Evolutionary conservation across 495 filamentous ascomycete species (phyloP), one percentile per base, ranked within the genome.

Genomic region (Hypoxylon crocopeplum): DNA sequence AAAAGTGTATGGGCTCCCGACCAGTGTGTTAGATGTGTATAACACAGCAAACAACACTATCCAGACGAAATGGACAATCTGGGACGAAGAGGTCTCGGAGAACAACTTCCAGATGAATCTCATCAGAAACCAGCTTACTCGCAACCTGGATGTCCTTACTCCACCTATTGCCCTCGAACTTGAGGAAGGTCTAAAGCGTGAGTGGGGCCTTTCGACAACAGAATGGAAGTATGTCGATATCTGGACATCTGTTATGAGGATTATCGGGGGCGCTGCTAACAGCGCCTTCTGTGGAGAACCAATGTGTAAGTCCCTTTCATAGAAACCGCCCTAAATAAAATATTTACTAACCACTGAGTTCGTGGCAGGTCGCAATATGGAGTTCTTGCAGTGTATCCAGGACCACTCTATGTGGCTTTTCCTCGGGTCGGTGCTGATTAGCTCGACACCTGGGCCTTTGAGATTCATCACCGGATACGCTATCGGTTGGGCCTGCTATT

Each of bases 361-460:
- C 13, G 13, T 17, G 2, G 12, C 16, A 53, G 49, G 49, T 15
- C 49, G 50, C 8, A 19, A 54, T 19, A 34, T 30, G 7, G 8
- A 40, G 7, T 45, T 54, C 24, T 16, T 45, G 13, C 4, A 30
- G 17, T 7, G 38, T 1, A 16, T 54, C n/a, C 38, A 22, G 15
- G 50, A 54, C 16, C 50, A 54, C 21, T 16, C 37, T 8, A 45
- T 54, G 50, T 27, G 2, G 6, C 24, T 54, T 2, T 54, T 54
- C 25, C n/a, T 44, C 5, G 50, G 50, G 7, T 16, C 38, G 6
- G 15, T 54, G 2, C 8, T 27, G 24, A 44, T 54, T 24, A 54
- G 29, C 25, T 15, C 36, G 17, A 45, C 50, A 25, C 49, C 49
- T 6, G 29, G n/a, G 10, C n/a, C 29, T 5, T n/a, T 54, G 5